These are phyloP conservation scores for Sordariomycetes sp. DNA, from an alignment of 2,329 filamentous ascomycete species.

Conservation along the genomic window DNA sequence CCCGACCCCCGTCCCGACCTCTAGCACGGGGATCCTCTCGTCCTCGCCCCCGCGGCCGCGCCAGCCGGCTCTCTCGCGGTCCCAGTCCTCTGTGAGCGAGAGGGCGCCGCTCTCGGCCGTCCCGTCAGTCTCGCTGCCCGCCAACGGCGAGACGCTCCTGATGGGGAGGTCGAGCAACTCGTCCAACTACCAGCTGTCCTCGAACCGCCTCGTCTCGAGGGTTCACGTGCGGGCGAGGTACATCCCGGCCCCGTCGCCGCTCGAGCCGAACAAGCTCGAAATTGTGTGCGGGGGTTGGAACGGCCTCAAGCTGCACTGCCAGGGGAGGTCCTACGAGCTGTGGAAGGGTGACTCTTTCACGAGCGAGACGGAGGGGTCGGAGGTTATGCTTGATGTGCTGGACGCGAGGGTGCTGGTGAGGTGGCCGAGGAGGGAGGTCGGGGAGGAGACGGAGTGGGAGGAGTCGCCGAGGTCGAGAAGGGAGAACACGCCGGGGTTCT, in stretches of 20 bases:
- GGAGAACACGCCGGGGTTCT: slow-evolving; percentile 17
- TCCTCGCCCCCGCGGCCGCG: slow-evolving; percentile 60
- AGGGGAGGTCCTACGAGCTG: slow-evolving; percentile 75
- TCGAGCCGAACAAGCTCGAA: slow-evolving; percentile 68
- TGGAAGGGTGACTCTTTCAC: slow-evolving; percentile 80
- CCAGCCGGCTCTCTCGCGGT: slow-evolving; percentile 17
- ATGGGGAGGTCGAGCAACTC: slow-evolving; percentile 94
- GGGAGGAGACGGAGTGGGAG: slow-evolving; percentile 60
- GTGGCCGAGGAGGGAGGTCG: slow-evolving; percentile 58
- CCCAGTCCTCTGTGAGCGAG: slow-evolving; percentile 32
- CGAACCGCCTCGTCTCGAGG: slow-evolving; percentile 84
- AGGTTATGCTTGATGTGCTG: slow-evolving; percentile 93
- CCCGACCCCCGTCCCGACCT: slow-evolving; percentile 87
- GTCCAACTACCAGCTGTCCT: slow-evolving; percentile 86
- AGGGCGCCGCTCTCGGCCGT: slow-evolving; percentile 73
- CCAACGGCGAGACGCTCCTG: slow-evolving; percentile 65
- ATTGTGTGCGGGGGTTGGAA: slow-evolving; percentile 94
- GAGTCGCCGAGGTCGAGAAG: slow-evolving; percentile 34
- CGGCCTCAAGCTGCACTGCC: slow-evolving; percentile 82
- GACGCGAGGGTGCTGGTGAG: slow-evolving; percentile 79
- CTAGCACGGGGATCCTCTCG: slow-evolving; percentile 80
- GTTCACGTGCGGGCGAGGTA: slow-evolving; percentile 86
- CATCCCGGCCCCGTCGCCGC: slow-evolving; percentile 51
- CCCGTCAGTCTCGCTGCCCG: slow-evolving; percentile 67
- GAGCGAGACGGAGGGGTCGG: slow-evolving; percentile 73